Base-by-base conservation (phyloP, 2,329 filamentous ascomycete genomes). In the Didymella pinodella region DNA sequence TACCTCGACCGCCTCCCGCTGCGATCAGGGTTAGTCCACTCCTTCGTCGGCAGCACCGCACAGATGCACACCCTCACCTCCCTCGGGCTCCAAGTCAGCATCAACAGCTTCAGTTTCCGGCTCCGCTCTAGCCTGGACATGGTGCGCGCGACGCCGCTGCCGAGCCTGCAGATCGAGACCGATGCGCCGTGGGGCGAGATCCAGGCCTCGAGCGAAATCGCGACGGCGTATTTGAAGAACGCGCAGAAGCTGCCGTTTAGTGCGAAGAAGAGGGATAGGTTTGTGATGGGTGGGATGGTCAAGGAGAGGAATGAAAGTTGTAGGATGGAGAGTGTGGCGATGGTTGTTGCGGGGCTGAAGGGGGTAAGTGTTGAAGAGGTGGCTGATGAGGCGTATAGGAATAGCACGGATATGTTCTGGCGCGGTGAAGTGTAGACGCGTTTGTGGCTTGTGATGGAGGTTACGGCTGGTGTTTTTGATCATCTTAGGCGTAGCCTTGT, bases 251-350 rank as follows among this genome's bases (percentile, higher is more conserved):
- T 81, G 45, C 79, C 80, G 3, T 57, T 45, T 4, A 62, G 68
- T 16, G 78, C 75, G 8, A 82, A 81, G 74, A 84, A 85, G 71
- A 80, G 76, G 61, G 81, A 83, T 44, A 84, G 82, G 63, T 85
- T 81, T 61, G 75, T 80, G 47, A 34, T 61, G 7, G 78, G 76
- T 0, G 71, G 72, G 31, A 83, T 84, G 80, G 76, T 85, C 2
- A 85, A 84, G 63, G 80, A 80, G 56, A 70, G 81, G 40, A 84
- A 84, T 59, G 82, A 85, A 65, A 84, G 82, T 47, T 84, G 82
- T 61, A 71, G 69, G 0, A 81, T 85, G 12, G 79, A 79, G 40
- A 71, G 78, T 45, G 81, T 85, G 32, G 82, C 80, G 0, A 71
- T 78, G 48, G 70, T 83, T 0, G 81, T 84, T 4, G 82, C 82